Conservation (phyloP, 139 green algal genomes). For the Mesotaenium endlicherianum region DNA sequence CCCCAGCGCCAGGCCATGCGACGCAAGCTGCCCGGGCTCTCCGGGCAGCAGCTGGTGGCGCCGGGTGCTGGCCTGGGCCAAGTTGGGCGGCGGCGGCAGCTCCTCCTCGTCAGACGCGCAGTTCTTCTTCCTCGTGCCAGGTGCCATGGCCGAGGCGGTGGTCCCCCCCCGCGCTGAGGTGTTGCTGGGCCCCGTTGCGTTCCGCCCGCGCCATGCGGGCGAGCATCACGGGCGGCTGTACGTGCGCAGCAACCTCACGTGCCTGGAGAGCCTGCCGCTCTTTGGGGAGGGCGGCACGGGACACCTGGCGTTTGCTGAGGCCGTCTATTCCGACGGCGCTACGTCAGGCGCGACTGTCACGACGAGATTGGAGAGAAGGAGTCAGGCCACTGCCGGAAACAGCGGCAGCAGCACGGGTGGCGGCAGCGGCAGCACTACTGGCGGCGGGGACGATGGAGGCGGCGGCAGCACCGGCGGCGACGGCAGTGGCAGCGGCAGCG, state of each 20-base stretch:
- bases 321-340: background rate
- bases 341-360: background rate
- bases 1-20: too few species aligned
- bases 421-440: background rate
- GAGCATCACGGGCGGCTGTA: conserved; percentile 6
- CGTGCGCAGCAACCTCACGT: conserved; percentile 25
- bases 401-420: too few species aligned
- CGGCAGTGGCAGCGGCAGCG: too few species aligned
- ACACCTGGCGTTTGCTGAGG: conserved; percentile 19
- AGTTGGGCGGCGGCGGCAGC: too few species aligned
- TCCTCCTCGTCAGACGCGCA: too few species aligned
- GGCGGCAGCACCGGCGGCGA: too few species aligned
- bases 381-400: background rate
- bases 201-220: background rate
- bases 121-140: too few species aligned
- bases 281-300: conserved; percentile 16
- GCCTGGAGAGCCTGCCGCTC: background rate
- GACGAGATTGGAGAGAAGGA: background rate
- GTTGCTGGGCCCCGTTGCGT: conserved; percentile 15
- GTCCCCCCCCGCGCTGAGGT: conserved; percentile 4
- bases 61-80: too few species aligned
- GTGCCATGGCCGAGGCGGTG: conserved; percentile 6
- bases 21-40: too few species aligned
- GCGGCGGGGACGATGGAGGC: background rate
- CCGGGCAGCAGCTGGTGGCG: too few species aligned